Evolutionary conservation across 2,329 filamentous ascomycete genomes (phyloP), one percentile per base, ranked within the genome.

Genomic region (Aureobasidium sp.): DNA sequence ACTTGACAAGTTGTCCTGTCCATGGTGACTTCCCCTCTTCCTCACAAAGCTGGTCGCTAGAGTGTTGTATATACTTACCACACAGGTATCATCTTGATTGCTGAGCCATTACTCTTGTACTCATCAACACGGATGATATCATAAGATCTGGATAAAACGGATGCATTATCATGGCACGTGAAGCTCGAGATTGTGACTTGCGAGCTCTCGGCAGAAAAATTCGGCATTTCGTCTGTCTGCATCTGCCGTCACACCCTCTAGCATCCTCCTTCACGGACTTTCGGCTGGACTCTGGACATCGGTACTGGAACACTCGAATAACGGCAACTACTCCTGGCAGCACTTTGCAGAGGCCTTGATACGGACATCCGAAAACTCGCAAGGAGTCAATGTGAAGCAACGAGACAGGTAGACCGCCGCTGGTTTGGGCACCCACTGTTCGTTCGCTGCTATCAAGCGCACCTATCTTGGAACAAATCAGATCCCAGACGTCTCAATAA

Each of bases 171-270:
- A 24, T 7, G 17, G 41, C 41, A 45, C 25, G 40, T 37, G 44
- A 49, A 30, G 25, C 25, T 17, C 25, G n/a, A 44, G 16, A 37
- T 27, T 47, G 21, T 22, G 22, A 39, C 34, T 16, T 39, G 19
- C 45, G 10, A 49, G 19, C 25, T 37, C 22, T 51, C 48, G 48
- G 48, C 27, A 40, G 48, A 17, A 27, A n/a, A 19, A 51, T 41
- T 41, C 48, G 48, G 48, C 48, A 51, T 10, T 34, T 51, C 35
- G 35, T 32, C 14, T 22, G 38, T 8, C 12, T 14, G 22, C 48
- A 51, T 51, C 48, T 51, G 48, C 48, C 48, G 48, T 22, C 5
- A 17, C 35, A 29, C 24, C 30, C 30, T 27, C 25, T 49, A 14
- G 27, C 10, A n/a, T n/a, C 39, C 10, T 22, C 45, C 45, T 27